Conservation (phyloP, 495 filamentous ascomycete genomes). For the Symbiotaphrina buchneri region DNA sequence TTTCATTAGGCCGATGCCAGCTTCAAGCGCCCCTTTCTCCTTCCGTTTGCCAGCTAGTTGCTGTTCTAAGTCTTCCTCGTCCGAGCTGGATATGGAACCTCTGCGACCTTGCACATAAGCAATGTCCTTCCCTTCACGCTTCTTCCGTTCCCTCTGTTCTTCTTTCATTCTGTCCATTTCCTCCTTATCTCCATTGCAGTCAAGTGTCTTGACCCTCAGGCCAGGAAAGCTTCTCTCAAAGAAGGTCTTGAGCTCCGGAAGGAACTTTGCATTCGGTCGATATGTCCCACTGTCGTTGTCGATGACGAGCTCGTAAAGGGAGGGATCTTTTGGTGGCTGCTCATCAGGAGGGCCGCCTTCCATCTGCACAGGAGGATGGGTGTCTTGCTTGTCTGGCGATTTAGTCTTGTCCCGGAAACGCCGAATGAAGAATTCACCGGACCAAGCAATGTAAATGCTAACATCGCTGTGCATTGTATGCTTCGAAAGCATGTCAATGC, state of each 20-base stretch:
- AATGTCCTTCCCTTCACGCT: slow-evolving; percentile 33
- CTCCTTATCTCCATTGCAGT: slow-evolving; percentile 41
- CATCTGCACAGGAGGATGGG: slow-evolving; percentile 17
- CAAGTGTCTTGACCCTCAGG: slow-evolving; percentile 41
- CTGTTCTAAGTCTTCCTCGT: slow-evolving; percentile 3
- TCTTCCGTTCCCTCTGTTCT: slow-evolving; percentile 40
- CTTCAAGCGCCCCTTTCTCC: not conserved
- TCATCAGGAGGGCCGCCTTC: slow-evolving; percentile 11
- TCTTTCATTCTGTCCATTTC: slow-evolving; percentile 35
- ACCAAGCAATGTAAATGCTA: slow-evolving; percentile 69
- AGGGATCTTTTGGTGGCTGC: slow-evolving; percentile 26
- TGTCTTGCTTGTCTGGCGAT: slow-evolving; percentile 14
- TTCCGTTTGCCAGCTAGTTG: not conserved
- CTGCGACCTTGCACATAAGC: slow-evolving; percentile 33
- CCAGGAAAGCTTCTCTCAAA: slow-evolving; percentile 50
- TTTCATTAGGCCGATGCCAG: not conserved
- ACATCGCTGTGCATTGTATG: slow-evolving; percentile 93
- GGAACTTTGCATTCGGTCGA: slow-evolving; percentile 50
- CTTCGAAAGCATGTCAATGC: slow-evolving; percentile 76
- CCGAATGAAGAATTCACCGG: slow-evolving; percentile 82
- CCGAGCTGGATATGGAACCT: slow-evolving; percentile 5
- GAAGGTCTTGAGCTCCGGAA: slow-evolving; percentile 47
- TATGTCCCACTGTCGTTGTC: slow-evolving; percentile 94
- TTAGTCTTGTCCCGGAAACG: too few relatives aligned
- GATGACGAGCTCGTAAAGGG: slow-evolving; percentile 67